These are phyloP conservation scores for Candida sp. DNA, from an alignment of 1,139 yeast genomes.

Conservation along the genomic window DNA sequence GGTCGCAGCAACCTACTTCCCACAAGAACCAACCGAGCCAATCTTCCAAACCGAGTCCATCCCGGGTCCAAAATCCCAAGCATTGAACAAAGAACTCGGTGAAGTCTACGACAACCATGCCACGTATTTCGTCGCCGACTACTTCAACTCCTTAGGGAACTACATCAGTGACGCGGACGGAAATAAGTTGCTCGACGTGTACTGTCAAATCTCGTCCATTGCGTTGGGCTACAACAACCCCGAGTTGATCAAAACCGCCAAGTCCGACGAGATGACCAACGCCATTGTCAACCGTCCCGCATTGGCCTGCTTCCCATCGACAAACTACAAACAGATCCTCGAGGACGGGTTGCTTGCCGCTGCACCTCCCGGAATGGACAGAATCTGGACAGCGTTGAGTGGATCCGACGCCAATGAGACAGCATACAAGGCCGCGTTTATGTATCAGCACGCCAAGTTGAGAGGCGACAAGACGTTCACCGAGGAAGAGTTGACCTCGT, in stretches of 20 bases:
- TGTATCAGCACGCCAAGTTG: conserved; percentile 65
- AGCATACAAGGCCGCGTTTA: conserved; percentile 79
- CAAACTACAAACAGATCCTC: conserved; percentile 54
- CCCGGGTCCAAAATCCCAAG: conserved; percentile 65
- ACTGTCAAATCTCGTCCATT: conserved; percentile 76
- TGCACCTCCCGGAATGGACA: conserved; percentile 70
- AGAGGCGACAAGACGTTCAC: conserved; percentile 62
- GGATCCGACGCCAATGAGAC: conserved; percentile 83
- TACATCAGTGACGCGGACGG: conserved; percentile 77
- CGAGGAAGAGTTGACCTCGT: conserved; percentile 57
- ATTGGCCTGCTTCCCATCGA: conserved; percentile 72
- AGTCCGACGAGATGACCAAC: conserved; percentile 66
- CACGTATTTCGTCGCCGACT: conserved; percentile 71
- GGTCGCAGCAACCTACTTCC: conserved; percentile 34
- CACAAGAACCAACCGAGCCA: conserved; percentile 60
- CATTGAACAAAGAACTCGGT: conserved; percentile 52
- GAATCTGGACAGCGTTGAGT: conserved; percentile 72
- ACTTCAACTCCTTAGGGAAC: conserved; percentile 68
- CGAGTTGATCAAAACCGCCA: conserved; percentile 62
- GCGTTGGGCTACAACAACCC: conserved; percentile 81
- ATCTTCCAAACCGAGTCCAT: conserved; percentile 45
- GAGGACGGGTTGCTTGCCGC: conserved; percentile 62
- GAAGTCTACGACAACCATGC: conserved; percentile 68
- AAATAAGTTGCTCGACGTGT: conserved; percentile 63
- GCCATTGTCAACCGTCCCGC: conserved; percentile 79